Evolutionary conservation across 345 rosid genomes (phyloP).

Genomic region (Luvunga scandens): DNA sequence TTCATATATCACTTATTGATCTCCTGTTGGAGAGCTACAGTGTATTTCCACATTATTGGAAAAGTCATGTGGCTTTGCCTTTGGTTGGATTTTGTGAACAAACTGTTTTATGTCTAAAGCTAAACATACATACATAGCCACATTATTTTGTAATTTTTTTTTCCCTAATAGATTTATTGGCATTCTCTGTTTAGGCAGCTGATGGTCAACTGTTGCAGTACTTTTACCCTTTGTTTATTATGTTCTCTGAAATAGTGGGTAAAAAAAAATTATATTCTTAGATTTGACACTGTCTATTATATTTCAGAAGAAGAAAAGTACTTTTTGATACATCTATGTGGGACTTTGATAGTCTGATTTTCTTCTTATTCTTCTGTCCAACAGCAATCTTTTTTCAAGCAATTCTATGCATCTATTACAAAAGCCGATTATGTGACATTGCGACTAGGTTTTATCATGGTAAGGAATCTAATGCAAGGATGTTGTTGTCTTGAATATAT

Average conservation of each 20-base stretch:
- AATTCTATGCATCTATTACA: slow-evolving; percentile 83
- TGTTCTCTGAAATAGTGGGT: not conserved
- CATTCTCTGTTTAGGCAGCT: not conserved
- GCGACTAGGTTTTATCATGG: slow-evolving; percentile 86
- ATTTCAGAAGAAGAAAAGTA: not conserved
- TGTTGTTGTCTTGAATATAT: slow-evolving; percentile 1
- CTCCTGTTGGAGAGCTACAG: not conserved
- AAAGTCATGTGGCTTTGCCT: not conserved
- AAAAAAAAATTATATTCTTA: not conserved
- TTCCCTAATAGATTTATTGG: not conserved
- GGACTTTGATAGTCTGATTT: not conserved
- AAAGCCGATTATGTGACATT: slow-evolving; percentile 76
- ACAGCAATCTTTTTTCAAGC: slow-evolving; percentile 84
- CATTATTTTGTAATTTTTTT: not conserved
- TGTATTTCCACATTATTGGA: not conserved
- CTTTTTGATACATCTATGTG: not conserved
- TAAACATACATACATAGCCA: not conserved
- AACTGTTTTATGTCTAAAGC: not conserved
- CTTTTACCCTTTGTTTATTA: not conserved
- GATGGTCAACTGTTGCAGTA: not conserved
- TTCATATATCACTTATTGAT: not conserved
- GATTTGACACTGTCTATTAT: not conserved
- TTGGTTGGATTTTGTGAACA: not conserved
- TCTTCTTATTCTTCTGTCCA: slow-evolving; percentile 3
- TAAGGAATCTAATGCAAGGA: slow-evolving; percentile 22